Conservation (phyloP, 2,329 filamentous ascomycete genomes). For the Huntiella savannae region DNA sequence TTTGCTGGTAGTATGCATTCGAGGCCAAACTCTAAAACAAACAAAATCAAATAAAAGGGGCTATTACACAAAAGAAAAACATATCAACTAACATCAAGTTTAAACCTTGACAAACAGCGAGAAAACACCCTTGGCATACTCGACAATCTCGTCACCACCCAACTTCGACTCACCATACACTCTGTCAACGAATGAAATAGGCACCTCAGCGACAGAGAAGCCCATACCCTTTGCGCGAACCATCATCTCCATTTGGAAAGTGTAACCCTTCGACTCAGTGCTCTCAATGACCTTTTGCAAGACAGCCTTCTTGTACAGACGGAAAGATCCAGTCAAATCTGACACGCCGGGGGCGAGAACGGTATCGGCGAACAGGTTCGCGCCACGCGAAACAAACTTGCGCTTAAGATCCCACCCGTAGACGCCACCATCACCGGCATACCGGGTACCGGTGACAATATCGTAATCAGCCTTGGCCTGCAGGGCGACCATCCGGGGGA, state of each 20-base stretch:
- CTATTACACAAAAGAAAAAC: not conserved
- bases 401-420: constrained; percentile 93
- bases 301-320: constrained; percentile 81
- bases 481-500: constrained; percentile 73
- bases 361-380: constrained; percentile 91
- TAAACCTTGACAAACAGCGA: constrained; percentile 62
- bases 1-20: too few relatives aligned
- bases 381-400: constrained; percentile 67
- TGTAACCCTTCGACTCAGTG: constrained; percentile 93
- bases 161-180: constrained; percentile 92
- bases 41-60: not conserved
- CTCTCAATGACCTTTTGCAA: constrained; percentile 75
- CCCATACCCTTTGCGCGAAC: constrained; percentile 93
- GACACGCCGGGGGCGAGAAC: constrained; percentile 83
- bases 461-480: constrained; percentile 69
- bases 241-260: constrained; percentile 99
- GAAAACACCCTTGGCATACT: constrained; percentile 78
- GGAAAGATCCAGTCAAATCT: constrained; percentile 85
- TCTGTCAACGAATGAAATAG: constrained; percentile 89
- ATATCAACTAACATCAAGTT: not conserved
- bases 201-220: constrained; percentile 81
- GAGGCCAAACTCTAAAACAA: not conserved
- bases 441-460: constrained; percentile 91
- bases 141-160: constrained; percentile 84
- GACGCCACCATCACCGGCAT: constrained; percentile 75